Evolutionary conservation across 2,329 filamentous ascomycete genomes (phyloP), one percentile per base, ranked within the genome.

Genomic region (Colletotrichum sp.): DNA sequence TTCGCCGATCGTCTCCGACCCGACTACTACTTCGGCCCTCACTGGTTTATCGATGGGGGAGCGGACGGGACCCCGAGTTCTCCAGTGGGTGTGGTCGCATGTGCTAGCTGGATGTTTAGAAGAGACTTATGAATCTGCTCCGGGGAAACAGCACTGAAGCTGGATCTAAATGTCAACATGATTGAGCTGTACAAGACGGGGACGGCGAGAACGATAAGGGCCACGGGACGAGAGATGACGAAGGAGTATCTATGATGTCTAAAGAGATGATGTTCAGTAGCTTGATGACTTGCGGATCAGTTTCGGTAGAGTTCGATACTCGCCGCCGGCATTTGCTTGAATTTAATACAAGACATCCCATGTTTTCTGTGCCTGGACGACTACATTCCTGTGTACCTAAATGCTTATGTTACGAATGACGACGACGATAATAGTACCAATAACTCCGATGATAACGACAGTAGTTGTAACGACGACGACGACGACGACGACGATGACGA

Each of bases 1-100:
- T 60, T 60, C 57, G 57, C 57, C 26, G 57, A 10, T 60, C 57
- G 57, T 60, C 57, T 60, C 57, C 57, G 57, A 60, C 57, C 57
- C 36, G 16, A 44, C 36, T 44, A 44, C 36, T 44, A 44, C 36
- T 60, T 60, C 57, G 26, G 57, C 57, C 57, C 57, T 60, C 57
- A 8, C 57, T 32, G 28, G 28, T 60, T 60, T 60, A 60, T 60
- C 57, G 57, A 32, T n/a, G 57, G 57, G 57, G 26, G 57, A 60
- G 57, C 57, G 57, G 57, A 60, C 57, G 57, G 57, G 57, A 60
- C 26, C 57, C 57, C 57, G 65, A 9, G 68, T 44, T 44, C 39
- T 44, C 39, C 39, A 44, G 39, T n/a, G 18, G 39, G 18, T 44
- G 8, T 44, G 39, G 39, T 44, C 39, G 39, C 39, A 44, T 44